phyloP scores from a whole-genome alignment of 2,329 filamentous ascomycete genomes.

The Davidsoniella australis region DNA sequence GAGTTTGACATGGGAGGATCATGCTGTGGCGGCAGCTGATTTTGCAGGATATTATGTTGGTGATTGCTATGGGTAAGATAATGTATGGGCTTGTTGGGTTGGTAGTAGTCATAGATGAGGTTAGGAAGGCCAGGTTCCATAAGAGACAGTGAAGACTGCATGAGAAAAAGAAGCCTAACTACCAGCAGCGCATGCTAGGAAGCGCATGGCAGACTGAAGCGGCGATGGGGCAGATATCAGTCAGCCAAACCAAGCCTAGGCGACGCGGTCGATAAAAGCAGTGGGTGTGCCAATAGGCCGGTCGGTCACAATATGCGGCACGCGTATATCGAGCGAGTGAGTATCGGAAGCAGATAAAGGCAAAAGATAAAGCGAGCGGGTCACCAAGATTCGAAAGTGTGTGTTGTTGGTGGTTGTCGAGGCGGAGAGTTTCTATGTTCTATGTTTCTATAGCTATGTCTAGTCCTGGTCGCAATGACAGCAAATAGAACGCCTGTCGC shows the following conservation, averaged over 20 bases:
- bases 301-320: neutral
- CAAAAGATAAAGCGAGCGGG: too few species aligned
- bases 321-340: neutral
- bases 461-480: too few species aligned
- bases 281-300: too few species aligned
- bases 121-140: slow-evolving; percentile 9
- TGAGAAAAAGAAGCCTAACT: slow-evolving; percentile 8
- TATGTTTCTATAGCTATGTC: too few species aligned
- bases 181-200: slow-evolving; percentile 11
- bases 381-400: too few species aligned
- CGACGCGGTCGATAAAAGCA: neutral
- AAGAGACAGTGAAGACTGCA: slow-evolving; percentile 11
- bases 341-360: too few species aligned
- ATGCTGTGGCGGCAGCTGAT: slow-evolving; percentile 2
- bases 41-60: neutral
- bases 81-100: neutral
- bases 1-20: slow-evolving; percentile 13
- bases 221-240: neutral
- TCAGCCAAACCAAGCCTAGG: neutral
- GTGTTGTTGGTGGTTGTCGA: too few species aligned
- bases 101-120: neutral
- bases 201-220: slow-evolving; percentile 12
- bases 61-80: neutral
- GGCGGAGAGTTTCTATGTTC: too few species aligned
- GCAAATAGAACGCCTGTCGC: too few species aligned